phyloP scores from a whole-genome alignment of 257 asterid species.

The Fraxinus americana region DNA sequence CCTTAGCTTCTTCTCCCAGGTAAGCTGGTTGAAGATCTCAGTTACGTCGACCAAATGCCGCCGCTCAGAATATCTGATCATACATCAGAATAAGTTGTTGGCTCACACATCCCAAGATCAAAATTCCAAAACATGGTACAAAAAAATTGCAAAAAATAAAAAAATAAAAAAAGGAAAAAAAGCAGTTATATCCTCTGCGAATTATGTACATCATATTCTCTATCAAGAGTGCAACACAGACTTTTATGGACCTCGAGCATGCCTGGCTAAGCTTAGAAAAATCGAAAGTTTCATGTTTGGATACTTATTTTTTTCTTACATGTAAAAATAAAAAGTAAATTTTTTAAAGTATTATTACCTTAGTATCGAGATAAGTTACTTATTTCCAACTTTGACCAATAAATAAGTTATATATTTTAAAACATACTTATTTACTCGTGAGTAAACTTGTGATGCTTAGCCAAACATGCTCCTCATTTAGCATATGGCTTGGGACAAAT shows the following conservation, averaged over 20 bases:
- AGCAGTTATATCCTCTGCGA: conserved; percentile 9
- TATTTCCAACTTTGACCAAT: background rate
- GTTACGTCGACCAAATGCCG: conserved; percentile 81
- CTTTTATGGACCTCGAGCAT: background rate
- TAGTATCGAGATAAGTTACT: background rate
- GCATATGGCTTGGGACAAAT: background rate
- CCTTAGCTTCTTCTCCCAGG: conserved; percentile 66
- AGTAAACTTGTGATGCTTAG: background rate
- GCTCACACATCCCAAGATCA: background rate
- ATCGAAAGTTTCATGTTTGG: no score
- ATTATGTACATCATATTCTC: conserved; percentile 6
- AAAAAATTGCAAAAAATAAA: conserved; percentile 3
- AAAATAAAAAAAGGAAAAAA: background rate
- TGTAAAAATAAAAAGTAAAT: background rate
- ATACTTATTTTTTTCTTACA: no score
- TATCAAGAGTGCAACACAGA: background rate
- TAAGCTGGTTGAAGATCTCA: conserved; percentile 83
- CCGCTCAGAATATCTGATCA: conserved; percentile 50
- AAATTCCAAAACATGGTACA: background rate
- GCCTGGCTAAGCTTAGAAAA: background rate
- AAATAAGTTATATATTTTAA: background rate
- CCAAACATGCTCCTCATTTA: background rate
- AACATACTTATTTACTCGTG: background rate
- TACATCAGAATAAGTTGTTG: conserved; percentile 23
- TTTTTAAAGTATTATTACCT: background rate